A percentile compares a stretch with the other conserved stretches of the same genome.
Evolutionary conservation across 306 rosid genomes (phyloP).

Genomic region (Vigna trinervia): DNA sequence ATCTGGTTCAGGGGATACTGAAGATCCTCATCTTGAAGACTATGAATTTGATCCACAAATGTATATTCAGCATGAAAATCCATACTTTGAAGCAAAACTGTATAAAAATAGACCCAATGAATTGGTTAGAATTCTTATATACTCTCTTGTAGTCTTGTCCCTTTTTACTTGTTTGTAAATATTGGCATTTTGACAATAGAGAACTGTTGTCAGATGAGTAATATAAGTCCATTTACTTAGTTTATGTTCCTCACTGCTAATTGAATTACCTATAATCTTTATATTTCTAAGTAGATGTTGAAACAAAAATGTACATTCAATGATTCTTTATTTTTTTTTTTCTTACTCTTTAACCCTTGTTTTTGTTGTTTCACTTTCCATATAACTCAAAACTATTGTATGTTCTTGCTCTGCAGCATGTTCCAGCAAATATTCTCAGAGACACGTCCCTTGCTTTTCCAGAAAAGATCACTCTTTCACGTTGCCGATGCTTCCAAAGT

Average conservation of each 20-base stretch:
- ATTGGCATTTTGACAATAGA: no score
- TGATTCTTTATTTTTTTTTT: not conserved
- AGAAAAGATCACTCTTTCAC: constrained; percentile 11
- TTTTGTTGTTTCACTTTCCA: constrained; percentile 14
- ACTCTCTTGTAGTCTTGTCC: not conserved
- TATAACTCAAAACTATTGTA: not conserved
- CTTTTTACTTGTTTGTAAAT: not conserved
- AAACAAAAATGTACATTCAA: not conserved
- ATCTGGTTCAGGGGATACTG: constrained; percentile 33
- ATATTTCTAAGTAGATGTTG: not conserved
- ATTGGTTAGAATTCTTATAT: constrained; percentile 39
- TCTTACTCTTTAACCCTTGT: not conserved
- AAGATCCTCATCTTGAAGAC: not conserved
- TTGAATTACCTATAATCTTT: not conserved
- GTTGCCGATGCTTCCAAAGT: constrained; percentile 28
- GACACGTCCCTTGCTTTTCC: constrained; percentile 8
- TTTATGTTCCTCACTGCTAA: not conserved
- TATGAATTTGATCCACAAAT: constrained; percentile 19
- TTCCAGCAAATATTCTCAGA: not conserved
- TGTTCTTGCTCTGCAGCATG: constrained; percentile 25
- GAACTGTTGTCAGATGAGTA: no score
- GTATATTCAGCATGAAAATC: constrained; percentile 30
- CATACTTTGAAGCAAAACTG: constrained; percentile 15
- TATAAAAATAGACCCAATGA: constrained; percentile 3
- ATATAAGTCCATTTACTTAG: not conserved